Percentiles rank a stretch among this genome's conserved stretches.
Conservation (phyloP, 1,139 yeast species). For the Candida glucosophila region DNA sequence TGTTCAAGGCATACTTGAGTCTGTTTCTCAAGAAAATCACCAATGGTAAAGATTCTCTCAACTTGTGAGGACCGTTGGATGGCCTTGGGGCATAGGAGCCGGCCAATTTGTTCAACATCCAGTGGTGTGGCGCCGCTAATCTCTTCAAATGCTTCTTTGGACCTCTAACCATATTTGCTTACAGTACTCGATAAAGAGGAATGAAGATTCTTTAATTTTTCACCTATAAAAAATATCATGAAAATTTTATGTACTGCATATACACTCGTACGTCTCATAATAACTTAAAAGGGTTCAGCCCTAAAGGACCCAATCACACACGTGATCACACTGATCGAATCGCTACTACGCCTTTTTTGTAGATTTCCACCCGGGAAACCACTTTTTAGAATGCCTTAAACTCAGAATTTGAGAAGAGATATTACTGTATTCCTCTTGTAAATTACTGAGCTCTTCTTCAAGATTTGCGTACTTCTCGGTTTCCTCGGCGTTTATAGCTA, state of each 20-base stretch:
- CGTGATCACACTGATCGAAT: background rate
- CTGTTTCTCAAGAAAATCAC: slow-evolving; percentile 98
- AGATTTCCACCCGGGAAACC: slow-evolving; percentile 26
- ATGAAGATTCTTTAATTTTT: slow-evolving; percentile 4
- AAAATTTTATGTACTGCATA: slow-evolving; percentile 1
- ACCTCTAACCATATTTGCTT: slow-evolving; percentile 20
- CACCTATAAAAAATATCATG: slow-evolving; percentile 6
- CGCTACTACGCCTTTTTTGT: background rate
- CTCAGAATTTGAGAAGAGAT: slow-evolving; percentile 20
- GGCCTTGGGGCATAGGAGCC: slow-evolving; percentile 99
- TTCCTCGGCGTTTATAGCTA: slow-evolving; percentile 46
- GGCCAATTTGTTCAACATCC: slow-evolving; percentile 99
- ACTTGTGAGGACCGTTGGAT: slow-evolving; percentile 99
- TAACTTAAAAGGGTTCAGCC: slow-evolving; percentile 19
- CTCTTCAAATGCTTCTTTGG: slow-evolving; percentile 37
- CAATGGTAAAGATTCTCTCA: slow-evolving; percentile 98
- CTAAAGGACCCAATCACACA: no score
- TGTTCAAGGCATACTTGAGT: slow-evolving; percentile 98
- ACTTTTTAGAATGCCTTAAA: slow-evolving; percentile 13
- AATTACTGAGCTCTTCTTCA: slow-evolving; percentile 36
- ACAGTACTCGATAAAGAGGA: slow-evolving; percentile 2
- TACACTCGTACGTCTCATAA: slow-evolving; percentile 1
- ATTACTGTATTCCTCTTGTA: slow-evolving; percentile 19
- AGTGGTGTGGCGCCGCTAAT: slow-evolving; percentile 83
- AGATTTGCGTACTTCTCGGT: slow-evolving; percentile 45